Percentiles rank a stretch among this genome's conserved stretches.
Evolutionary conservation across 2,329 filamentous ascomycete species (phyloP).

Genomic region (Escovopsis sp.): DNA sequence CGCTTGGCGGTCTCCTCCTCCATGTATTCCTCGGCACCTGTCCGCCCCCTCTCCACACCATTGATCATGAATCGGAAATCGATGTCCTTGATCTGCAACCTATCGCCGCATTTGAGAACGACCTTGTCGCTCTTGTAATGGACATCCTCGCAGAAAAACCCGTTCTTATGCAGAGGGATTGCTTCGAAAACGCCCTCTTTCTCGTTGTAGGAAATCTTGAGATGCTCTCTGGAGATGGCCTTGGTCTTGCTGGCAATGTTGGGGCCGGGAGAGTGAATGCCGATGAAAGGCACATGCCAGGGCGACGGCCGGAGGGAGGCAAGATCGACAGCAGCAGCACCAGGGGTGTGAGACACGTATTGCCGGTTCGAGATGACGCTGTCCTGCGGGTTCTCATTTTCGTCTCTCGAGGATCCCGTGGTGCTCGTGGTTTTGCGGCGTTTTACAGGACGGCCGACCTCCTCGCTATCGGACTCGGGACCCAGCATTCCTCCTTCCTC

Average conservation of each 20-base stretch:
- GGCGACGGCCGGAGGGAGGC: slow-evolving; percentile 45
- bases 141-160: slow-evolving; percentile 51
- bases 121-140: slow-evolving; percentile 41
- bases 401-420: slow-evolving; percentile 26
- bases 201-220: slow-evolving; percentile 57
- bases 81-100: slow-evolving; percentile 59
- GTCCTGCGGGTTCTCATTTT: slow-evolving; percentile 28
- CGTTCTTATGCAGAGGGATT: slow-evolving; percentile 46
- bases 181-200: slow-evolving; percentile 51
- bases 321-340: slow-evolving; percentile 44
- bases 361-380: slow-evolving; percentile 42
- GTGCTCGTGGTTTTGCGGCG: slow-evolving; percentile 29
- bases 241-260: slow-evolving; percentile 50
- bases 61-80: slow-evolving; percentile 56
- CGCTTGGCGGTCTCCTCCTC: slow-evolving; percentile 35
- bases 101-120: slow-evolving; percentile 46
- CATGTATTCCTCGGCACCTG: slow-evolving; percentile 40
- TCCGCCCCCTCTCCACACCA: slow-evolving; percentile 40
- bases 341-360: slow-evolving; percentile 45
- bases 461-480: slow-evolving; percentile 44
- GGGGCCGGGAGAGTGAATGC: slow-evolving; percentile 55
- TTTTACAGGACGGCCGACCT: slow-evolving; percentile 30
- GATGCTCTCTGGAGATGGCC: slow-evolving; percentile 58
- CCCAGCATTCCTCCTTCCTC: slow-evolving; percentile 56
- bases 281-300: slow-evolving; percentile 48